Evolutionary conservation across 2,329 filamentous ascomycete genomes (phyloP).

Genomic region (Cercospora brassicicola): DNA sequence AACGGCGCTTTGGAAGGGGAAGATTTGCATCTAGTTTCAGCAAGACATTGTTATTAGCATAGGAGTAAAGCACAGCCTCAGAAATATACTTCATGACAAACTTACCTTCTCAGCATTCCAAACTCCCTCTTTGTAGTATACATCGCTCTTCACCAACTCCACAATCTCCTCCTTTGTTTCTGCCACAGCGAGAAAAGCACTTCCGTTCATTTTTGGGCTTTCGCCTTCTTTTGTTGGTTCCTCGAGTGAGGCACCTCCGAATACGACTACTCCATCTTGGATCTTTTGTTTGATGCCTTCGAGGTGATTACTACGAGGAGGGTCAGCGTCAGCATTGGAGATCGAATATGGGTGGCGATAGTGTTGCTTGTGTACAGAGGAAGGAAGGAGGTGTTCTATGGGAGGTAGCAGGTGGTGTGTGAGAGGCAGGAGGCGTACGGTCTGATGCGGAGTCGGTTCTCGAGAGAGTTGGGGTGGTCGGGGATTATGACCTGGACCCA

Average conservation of each 20-base stretch:
- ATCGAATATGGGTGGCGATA: not conserved
- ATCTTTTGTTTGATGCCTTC: slow-evolving; percentile 55
- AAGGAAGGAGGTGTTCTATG: no score
- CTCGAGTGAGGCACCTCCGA: slow-evolving; percentile 69
- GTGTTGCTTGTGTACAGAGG: not conserved
- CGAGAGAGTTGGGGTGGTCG: slow-evolving; percentile 45
- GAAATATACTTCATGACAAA: no score
- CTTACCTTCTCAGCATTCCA: slow-evolving; percentile 65
- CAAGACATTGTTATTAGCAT: not conserved
- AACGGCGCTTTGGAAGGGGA: slow-evolving; percentile 51
- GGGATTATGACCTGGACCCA: slow-evolving; percentile 44
- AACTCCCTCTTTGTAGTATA: slow-evolving; percentile 70
- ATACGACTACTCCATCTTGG: slow-evolving; percentile 59
- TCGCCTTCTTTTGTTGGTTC: slow-evolving; percentile 63
- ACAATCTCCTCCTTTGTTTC: slow-evolving; percentile 64
- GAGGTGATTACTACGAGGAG: slow-evolving; percentile 54
- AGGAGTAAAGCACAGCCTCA: no score
- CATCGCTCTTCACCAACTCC: slow-evolving; percentile 66
- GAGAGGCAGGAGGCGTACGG: slow-evolving; percentile 32
- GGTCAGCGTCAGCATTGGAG: no score
- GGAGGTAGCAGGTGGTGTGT: no score
- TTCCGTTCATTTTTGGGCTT: slow-evolving; percentile 70
- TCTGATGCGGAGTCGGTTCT: slow-evolving; percentile 47
- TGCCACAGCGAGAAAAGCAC: slow-evolving; percentile 67
- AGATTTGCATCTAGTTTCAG: slow-evolving; percentile 42